Percentiles rank a stretch among this genome's conserved stretches.
Evolutionary conservation across 73 alveolate genomes (phyloP).

Genomic region (Durusdinium trenchii): DNA sequence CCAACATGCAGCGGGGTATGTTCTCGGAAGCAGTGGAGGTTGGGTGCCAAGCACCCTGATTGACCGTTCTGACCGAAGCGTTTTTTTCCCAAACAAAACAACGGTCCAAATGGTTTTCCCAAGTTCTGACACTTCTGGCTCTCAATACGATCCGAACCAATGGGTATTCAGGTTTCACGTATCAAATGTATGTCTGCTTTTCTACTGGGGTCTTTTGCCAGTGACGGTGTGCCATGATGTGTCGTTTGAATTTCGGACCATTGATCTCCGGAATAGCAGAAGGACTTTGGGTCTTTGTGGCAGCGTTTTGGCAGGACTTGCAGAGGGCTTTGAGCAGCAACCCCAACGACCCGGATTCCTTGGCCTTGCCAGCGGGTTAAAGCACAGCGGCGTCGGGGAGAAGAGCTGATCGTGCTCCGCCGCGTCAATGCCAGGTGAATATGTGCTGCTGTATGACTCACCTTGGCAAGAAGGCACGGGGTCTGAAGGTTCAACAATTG

Average conservation of each 20-base stretch:
- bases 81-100: too few species aligned
- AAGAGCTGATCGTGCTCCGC: not conserved
- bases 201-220: too few species aligned
- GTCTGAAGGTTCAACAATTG: not conserved
- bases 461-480: conserved; percentile 85
- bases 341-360: conserved; percentile 85
- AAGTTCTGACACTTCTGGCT: too few species aligned
- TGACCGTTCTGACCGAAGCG: too few species aligned
- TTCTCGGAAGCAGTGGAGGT: conserved; percentile 95
- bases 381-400: not conserved
- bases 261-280: too few species aligned
- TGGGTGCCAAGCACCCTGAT: too few species aligned
- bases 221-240: too few species aligned
- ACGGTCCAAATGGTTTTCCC: too few species aligned
- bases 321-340: conserved; percentile 64
- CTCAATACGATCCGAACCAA: too few species aligned
- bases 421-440: conserved; percentile 47
- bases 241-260: too few species aligned
- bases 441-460: conserved; percentile 94
- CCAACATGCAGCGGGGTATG: conserved; percentile 96
- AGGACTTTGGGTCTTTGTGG: not conserved
- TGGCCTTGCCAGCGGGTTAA: not conserved
- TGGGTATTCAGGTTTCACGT: too few species aligned
- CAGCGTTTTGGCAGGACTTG: conserved; percentile 37
- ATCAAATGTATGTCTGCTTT: too few species aligned